phyloP scores from a whole-genome alignment of 257 asterid species.

The Scutellaria barbata region DNA sequence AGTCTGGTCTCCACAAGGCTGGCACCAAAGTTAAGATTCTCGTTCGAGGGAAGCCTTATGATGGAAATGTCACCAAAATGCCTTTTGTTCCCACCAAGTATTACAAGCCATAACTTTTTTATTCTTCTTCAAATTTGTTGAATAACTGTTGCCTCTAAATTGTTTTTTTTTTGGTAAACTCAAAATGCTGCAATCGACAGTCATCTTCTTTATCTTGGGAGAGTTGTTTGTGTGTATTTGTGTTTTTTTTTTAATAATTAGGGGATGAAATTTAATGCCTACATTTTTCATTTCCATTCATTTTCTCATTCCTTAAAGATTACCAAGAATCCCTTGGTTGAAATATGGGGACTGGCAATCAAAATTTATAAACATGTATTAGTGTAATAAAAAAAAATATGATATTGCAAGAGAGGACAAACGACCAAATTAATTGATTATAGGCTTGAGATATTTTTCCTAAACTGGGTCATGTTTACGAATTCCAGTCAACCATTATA shows the following conservation, averaged over 20 bases:
- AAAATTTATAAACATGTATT: too few species aligned
- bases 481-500: slow-evolving; percentile 1
- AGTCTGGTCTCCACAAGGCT: slow-evolving; percentile 79
- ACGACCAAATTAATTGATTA: neutral
- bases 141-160: slow-evolving; percentile 34
- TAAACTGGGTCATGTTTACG: neutral
- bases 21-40: slow-evolving; percentile 83
- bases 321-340: too few species aligned
- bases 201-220: slow-evolving; percentile 6
- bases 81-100: slow-evolving; percentile 86
- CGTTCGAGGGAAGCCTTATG: slow-evolving; percentile 78
- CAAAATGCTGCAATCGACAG: slow-evolving; percentile 31
- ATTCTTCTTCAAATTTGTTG: slow-evolving; percentile 18
- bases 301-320: too few species aligned
- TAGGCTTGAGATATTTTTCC: neutral
- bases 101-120: slow-evolving; percentile 62
- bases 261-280: too few species aligned
- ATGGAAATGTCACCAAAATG: slow-evolving; percentile 86
- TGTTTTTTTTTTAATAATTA: neutral
- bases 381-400: too few species aligned
- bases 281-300: too few species aligned
- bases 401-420: neutral
- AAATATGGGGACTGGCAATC: too few species aligned
- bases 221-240: slow-evolving; percentile 5
- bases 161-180: slow-evolving; percentile 36